Conservation (phyloP, 192 early-diverging fungal species). For the Lunasporangiospora selenospora region DNA sequence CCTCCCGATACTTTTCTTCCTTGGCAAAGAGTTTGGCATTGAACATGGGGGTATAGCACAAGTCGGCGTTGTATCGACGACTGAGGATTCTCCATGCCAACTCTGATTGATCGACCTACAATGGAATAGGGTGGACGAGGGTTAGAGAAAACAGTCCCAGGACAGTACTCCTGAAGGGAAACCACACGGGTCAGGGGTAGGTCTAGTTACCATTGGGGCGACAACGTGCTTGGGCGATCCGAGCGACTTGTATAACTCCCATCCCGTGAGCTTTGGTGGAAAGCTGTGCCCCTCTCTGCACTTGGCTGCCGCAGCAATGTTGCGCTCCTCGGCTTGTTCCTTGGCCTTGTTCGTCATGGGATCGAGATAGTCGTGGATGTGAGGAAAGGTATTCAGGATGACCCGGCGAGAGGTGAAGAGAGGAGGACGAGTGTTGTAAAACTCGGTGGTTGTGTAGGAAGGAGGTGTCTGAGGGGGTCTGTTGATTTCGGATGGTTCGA, state of each 20-base stretch:
- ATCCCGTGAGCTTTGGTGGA: slow-evolving; percentile 70
- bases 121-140: background rate
- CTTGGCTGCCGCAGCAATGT: slow-evolving; percentile 26
- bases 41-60: slow-evolving; percentile 97
- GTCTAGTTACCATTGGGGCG: slow-evolving; percentile 88
- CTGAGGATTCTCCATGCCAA: slow-evolving; percentile 90
- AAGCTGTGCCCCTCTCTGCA: slow-evolving; percentile 24
- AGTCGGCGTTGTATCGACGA: slow-evolving; percentile 76
- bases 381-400: too few species aligned
- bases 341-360: slow-evolving; percentile 45
- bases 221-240: slow-evolving; percentile 80
- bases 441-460: too few species aligned
- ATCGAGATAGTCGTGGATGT: too few species aligned
- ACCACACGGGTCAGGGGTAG: too few species aligned
- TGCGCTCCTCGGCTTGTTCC: slow-evolving; percentile 28
- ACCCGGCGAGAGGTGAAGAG: too few species aligned
- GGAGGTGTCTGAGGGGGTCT: too few species aligned
- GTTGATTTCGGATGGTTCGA: too few species aligned
- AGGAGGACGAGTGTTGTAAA: too few species aligned
- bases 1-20: slow-evolving; percentile 61
- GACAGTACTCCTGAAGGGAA: background rate
- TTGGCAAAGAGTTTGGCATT: slow-evolving; percentile 84
- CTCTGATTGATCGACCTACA: slow-evolving; percentile 95
- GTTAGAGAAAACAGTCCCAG: background rate
- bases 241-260: slow-evolving; percentile 80